phyloP scores from a whole-genome alignment of 1,284 basidiomycete species.

The Rhodotorula glutinis region DNA sequence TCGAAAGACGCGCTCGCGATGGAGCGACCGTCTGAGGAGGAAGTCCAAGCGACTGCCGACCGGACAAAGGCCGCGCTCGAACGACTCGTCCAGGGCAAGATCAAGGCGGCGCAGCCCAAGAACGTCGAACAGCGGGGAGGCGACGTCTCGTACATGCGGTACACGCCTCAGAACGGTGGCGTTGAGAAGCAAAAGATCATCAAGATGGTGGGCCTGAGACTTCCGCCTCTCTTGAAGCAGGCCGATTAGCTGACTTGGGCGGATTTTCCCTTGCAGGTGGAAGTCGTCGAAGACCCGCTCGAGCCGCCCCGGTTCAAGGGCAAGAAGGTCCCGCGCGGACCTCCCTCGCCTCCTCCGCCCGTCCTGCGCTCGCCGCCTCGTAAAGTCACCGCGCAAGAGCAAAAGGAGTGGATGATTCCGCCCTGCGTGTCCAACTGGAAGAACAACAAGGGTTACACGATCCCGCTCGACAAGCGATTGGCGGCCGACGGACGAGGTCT shows the following conservation, averaged over 20 bases:
- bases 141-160: slow-evolving; percentile 71
- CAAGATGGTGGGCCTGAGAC: slow-evolving; percentile 70
- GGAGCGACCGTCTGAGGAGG: slow-evolving; percentile 88
- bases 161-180: slow-evolving; percentile 83
- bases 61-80: slow-evolving; percentile 87
- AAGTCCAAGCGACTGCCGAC: slow-evolving; percentile 82
- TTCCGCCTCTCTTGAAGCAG: too few species aligned
- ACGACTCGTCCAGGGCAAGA: slow-evolving; percentile 88
- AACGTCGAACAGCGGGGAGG: slow-evolving; percentile 43
- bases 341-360: slow-evolving; percentile 94
- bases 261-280: too few species aligned
- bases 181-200: slow-evolving; percentile 90
- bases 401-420: slow-evolving; percentile 99
- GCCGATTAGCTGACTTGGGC: too few species aligned
- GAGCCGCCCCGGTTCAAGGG: slow-evolving; percentile 97
- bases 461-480: slow-evolving; percentile 95
- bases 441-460: slow-evolving; percentile 99
- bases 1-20: slow-evolving; percentile 67
- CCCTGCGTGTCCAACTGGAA: slow-evolving; percentile 99
- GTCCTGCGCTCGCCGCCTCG: slow-evolving; percentile 92
- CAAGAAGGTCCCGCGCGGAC: slow-evolving; percentile 95
- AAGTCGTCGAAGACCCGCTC: slow-evolving; percentile 92
- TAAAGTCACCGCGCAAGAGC: slow-evolving; percentile 92
- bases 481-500: slow-evolving; percentile 95
- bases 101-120: slow-evolving; percentile 87